Conservation (phyloP, 148 eudicot genomes). For the Amaranthus hypochondriacus region DNA sequence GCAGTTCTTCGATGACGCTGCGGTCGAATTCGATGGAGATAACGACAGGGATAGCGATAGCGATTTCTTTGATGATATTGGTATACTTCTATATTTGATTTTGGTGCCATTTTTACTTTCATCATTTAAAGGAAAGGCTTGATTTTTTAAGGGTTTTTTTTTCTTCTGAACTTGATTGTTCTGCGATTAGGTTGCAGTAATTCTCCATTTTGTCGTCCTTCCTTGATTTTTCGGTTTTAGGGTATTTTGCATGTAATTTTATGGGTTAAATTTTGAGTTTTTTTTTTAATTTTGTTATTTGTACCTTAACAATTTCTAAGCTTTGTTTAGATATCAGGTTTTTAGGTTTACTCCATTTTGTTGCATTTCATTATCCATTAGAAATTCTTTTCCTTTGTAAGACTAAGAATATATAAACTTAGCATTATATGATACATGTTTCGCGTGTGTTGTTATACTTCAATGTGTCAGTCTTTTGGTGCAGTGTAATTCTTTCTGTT, state of each 20-base stretch:
- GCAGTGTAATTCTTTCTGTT: no score
- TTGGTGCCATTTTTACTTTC: not conserved
- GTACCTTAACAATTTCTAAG: not conserved
- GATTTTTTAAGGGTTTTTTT: not conserved
- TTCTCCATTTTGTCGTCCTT: not conserved
- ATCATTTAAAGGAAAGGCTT: not conserved
- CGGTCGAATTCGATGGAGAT: slow-evolving; percentile 34
- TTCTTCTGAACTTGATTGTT: not conserved
- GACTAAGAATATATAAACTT: no score
- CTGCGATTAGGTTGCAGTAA: not conserved
- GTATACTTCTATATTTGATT: slow-evolving; percentile 11
- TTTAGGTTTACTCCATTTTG: not conserved
- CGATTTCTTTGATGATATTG: slow-evolving; percentile 34
- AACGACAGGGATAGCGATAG: slow-evolving; percentile 29
- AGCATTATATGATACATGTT: no score
- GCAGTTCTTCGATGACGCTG: slow-evolving; percentile 62
- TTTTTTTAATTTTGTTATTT: not conserved
- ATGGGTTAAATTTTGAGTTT: not conserved
- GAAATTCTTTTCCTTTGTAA: no score
- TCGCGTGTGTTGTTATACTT: no score
- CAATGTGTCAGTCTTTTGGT: no score
- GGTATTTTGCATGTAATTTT: slow-evolving; percentile 22
- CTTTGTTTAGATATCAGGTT: not conserved
- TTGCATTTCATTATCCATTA: no score
- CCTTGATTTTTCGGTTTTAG: not conserved